A percentile compares a stretch with the other conserved stretches of the same genome.
Conservation (phyloP, 2,329 filamentous ascomycete genomes). For the Purpureocillium takamizusanense region DNA sequence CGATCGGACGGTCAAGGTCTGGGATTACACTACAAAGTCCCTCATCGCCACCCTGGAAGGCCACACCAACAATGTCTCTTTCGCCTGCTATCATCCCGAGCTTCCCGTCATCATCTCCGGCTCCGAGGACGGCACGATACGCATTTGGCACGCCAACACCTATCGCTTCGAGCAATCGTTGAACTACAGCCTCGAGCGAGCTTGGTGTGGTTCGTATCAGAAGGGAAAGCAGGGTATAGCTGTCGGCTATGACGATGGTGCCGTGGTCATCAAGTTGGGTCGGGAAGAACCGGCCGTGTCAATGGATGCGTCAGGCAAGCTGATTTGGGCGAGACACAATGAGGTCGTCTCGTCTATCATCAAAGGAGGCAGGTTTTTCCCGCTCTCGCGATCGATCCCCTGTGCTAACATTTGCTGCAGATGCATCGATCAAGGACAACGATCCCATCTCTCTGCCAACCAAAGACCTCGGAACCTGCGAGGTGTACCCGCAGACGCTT, state of each 20-base stretch:
- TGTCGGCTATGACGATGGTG: constrained; percentile 94
- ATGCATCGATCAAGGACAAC: constrained; percentile 78
- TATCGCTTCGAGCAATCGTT: constrained; percentile 93
- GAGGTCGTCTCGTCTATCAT: constrained; percentile 93
- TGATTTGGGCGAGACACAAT: constrained; percentile 92
- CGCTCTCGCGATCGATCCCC: not conserved
- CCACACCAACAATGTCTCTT: constrained; percentile 96
- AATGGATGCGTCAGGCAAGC: constrained; percentile 92
- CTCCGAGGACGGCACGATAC: constrained; percentile 93
- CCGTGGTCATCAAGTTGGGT: constrained; percentile 95
- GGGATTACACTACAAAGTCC: constrained; percentile 98
- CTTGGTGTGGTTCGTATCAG: constrained; percentile 96
- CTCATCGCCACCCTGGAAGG: constrained; percentile 94
- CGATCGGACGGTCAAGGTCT: constrained; percentile 93
- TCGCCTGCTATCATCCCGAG: constrained; percentile 95
- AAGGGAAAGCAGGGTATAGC: constrained; percentile 90
- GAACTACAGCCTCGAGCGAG: constrained; percentile 90
- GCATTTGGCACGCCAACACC: constrained; percentile 98
- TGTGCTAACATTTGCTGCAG: constrained; percentile 30
- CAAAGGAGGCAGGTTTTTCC: constrained; percentile 56
- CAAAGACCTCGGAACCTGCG: constrained; percentile 92
- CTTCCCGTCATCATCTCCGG: constrained; percentile 95
- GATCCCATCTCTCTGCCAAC: constrained; percentile 76
- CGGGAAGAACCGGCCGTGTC: constrained; percentile 94
- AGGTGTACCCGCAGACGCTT: constrained; percentile 92